These are phyloP conservation scores for Petunia secreta DNA, from an alignment of 257 asterid species.

Conservation along the genomic window DNA sequence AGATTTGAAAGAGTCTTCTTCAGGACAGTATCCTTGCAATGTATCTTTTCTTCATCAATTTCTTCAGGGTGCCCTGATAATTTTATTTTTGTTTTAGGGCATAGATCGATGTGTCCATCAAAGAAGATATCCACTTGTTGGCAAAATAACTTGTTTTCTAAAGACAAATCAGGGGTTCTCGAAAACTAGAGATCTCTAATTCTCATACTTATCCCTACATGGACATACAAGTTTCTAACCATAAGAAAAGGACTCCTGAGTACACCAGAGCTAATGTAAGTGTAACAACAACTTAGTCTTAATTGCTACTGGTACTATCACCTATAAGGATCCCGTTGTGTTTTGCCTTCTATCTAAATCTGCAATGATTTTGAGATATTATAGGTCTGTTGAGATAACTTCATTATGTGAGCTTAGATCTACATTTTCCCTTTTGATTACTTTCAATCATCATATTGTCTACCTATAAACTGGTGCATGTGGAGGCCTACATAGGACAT, in stretches of 20 bases:
- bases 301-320: neutral
- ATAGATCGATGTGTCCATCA: neutral
- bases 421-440: neutral
- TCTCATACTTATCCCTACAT: conserved; percentile 1
- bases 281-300: conserved; percentile 11
- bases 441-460: neutral
- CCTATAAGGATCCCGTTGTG: too few species aligned
- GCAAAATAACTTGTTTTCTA: neutral
- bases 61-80: neutral
- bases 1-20: neutral
- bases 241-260: neutral
- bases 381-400: neutral
- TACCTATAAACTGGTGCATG: neutral
- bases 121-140: conserved; percentile 6
- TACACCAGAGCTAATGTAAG: neutral
- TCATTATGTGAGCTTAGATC: neutral
- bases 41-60: conserved; percentile 1
- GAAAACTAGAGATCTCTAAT: neutral
- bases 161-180: neutral
- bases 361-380: neutral
- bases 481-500: neutral
- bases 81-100: neutral
- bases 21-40: neutral
- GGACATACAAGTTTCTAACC: neutral
- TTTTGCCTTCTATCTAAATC: neutral